phyloP scores from a whole-genome alignment of 2,329 filamentous ascomycete genomes.

The Pestalotiopsis sp. region DNA sequence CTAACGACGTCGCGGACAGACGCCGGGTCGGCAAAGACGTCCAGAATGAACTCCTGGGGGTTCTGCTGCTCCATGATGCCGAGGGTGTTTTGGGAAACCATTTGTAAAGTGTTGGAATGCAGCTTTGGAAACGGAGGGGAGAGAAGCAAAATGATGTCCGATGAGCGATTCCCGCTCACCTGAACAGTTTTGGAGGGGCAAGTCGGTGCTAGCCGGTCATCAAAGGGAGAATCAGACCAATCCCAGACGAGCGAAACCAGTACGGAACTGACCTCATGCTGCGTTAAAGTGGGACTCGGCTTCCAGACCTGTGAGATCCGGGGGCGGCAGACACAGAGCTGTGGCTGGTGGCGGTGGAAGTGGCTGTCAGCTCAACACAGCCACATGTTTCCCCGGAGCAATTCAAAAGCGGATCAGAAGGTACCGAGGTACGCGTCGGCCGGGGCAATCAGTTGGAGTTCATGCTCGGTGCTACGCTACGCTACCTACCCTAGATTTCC shows the following conservation, averaged over 20 bases:
- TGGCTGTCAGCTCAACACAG: not conserved
- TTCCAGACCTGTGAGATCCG: not conserved
- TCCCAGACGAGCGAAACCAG: not conserved
- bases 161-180: not conserved
- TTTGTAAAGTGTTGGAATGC: not conserved
- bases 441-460: not conserved
- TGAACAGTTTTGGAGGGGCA: slow-evolving; percentile 1
- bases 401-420: not conserved
- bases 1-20: slow-evolving; percentile 92
- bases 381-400: not conserved
- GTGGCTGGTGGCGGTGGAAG: not conserved
- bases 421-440: slow-evolving; percentile 7
- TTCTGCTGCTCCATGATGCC: slow-evolving; percentile 49
- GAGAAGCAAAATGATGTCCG: not conserved
- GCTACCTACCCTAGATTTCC: not conserved
- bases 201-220: not conserved
- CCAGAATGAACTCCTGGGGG: slow-evolving; percentile 87
- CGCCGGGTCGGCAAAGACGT: slow-evolving; percentile 87
- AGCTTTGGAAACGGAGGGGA: slow-evolving; percentile 1
- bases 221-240: not conserved
- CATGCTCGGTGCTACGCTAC: not conserved
- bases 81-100: slow-evolving; percentile 13
- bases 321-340: not conserved
- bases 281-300: not conserved
- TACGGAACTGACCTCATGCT: not conserved